phyloP scores from a whole-genome alignment of 78 protist genomes.

The Dictyostelium citrinum region DNA sequence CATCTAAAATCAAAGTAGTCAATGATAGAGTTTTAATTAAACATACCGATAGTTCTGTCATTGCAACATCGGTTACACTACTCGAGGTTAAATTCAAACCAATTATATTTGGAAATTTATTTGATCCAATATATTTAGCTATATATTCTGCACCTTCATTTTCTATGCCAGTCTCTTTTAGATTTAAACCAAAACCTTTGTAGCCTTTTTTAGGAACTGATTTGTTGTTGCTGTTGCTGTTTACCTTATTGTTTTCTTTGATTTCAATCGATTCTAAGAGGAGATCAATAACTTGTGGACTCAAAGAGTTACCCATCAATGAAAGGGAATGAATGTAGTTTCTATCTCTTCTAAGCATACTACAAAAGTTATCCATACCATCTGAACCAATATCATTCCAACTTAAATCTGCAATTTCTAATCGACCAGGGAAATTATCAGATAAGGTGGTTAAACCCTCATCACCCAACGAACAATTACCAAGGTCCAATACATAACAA shows the following conservation, averaged over 20 bases:
- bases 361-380: conserved; percentile 12
- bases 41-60: conserved; percentile 6
- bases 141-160: conserved; percentile 64
- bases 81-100: conserved; percentile 42
- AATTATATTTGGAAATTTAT: conserved; percentile 16
- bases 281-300: background rate
- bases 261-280: conserved; percentile 20
- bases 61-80: conserved; percentile 50
- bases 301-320: conserved; percentile 33
- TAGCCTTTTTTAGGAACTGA: background rate
- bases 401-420: conserved; percentile 58
- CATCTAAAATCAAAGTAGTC: conserved; percentile 62
- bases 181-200: conserved; percentile 65
- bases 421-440: background rate
- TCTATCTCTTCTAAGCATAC: conserved; percentile 7
- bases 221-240: too few species aligned
- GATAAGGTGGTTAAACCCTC: conserved; percentile 29
- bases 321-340: conserved; percentile 15
- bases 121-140: conserved; percentile 26
- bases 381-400: conserved; percentile 56
- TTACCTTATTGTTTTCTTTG: background rate
- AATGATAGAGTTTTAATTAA: background rate
- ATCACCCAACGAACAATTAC: conserved; percentile 47
- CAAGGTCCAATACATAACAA: conserved; percentile 52
- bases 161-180: conserved; percentile 65